Evolutionary conservation across 164 flowering plant genomes (phyloP).

Genomic region (Warburgia ugandensis): DNA sequence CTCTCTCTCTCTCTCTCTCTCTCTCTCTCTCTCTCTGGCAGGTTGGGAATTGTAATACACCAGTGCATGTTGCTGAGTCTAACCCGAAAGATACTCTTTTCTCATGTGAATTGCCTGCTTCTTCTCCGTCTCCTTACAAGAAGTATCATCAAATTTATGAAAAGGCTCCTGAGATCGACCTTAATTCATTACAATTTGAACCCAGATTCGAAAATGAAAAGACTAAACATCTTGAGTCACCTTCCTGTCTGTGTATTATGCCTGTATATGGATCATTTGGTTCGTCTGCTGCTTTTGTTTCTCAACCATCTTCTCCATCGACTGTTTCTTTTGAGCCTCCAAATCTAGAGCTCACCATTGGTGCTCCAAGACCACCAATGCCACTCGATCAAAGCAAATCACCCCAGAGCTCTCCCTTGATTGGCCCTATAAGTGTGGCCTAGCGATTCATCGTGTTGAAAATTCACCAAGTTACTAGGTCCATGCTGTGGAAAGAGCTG

Average conservation of each 20-base stretch:
- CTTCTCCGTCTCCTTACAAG: constrained; percentile 2
- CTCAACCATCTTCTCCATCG: constrained; percentile 6
- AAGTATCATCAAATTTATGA: constrained; percentile 4
- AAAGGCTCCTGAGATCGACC: constrained; percentile 9
- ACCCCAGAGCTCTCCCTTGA: constrained; percentile 19
- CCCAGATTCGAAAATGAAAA: not conserved
- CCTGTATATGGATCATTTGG: constrained; percentile 13
- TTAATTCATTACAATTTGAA: constrained; percentile 8
- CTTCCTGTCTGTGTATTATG: not conserved
- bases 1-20: not conserved
- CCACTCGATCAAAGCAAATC: constrained; percentile 25
- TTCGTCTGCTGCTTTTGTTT: constrained; percentile 5
- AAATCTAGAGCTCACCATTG: constrained; percentile 51
- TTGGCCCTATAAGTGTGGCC: constrained; percentile 40
- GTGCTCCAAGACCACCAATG: constrained; percentile 22
- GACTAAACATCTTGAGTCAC: constrained; percentile 10
- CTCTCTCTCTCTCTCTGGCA: constrained; percentile 11
- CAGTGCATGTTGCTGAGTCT: constrained; percentile 2
- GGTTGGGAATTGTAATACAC: constrained; percentile 19
- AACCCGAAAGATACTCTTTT: constrained; percentile 8
- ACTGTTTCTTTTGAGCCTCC: constrained; percentile 7
- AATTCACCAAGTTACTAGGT: not conserved
- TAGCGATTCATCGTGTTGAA: constrained; percentile 8
- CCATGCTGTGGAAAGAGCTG: constrained; percentile 1
- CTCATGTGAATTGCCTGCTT: constrained; percentile 3